Evolutionary conservation across 2,329 filamentous ascomycete genomes (phyloP), one percentile per base, ranked within the genome.

Genomic region (Colletotrichum costaricense): DNA sequence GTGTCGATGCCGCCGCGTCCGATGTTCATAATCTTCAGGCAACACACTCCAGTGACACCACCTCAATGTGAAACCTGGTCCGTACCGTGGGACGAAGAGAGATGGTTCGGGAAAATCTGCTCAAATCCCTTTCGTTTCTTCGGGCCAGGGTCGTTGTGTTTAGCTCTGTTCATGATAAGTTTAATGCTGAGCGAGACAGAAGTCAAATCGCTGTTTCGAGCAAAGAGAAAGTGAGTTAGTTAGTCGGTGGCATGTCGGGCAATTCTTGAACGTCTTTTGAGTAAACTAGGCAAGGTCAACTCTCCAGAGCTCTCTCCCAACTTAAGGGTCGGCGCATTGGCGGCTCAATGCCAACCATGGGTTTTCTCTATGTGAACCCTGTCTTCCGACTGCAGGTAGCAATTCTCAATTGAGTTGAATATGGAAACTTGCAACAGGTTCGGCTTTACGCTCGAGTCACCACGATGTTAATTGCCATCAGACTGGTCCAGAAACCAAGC

Each of bases 1-100:
- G 38, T 62, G 42, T 14, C 62, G 56, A 62, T 66, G 67, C 67
- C 62, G 67, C 67, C 54, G 67, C n/a, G 60, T 62, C 60, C 60
- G 60, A 65, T 57, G 60, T 30, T 42, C 14, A 19, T 6, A 38
- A 42, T 42, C 56, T 38, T 66, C 12, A 9, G 28, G 55, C 33
- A 56, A n/a, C 19, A n/a, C 42, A 19, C 42, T 62, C 38, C 38
- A 42, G 38, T 19, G 38, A 42, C 5, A 42, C 38, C 38, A 42
- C 38, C 38, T 16, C 14, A 42, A 42, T 52, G 30, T 73, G 70
- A 70, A 73, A 73, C 55, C 26, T 33, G 42, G 67, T 24, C 35
- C 35, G 67, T 63, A 67, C 42, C 42, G 55, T 60, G 42, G 49
- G 56, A 66, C 30, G 14, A 46, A 54, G 59, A 57, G 22, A 24